Evolutionary conservation across 2,329 filamentous ascomycete genomes (phyloP), one percentile per base, ranked within the genome.

Genomic region (Penicillium sp.): DNA sequence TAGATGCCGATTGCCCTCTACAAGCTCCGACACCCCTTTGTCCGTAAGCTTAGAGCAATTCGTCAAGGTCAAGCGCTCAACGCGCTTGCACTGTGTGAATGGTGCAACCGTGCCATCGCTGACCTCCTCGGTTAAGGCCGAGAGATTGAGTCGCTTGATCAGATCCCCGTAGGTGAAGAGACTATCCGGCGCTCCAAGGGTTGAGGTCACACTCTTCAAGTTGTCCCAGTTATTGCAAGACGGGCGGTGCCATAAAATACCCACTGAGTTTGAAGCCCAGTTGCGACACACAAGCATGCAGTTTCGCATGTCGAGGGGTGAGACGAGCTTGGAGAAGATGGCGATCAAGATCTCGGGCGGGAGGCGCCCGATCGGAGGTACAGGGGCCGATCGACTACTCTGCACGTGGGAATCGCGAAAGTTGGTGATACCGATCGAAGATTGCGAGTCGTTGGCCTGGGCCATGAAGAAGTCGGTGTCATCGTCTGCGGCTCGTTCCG

Each of bases 271-370:
- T 58, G 88, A 81, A 26, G 94, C 89, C 94, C 94, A 99, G 57
- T 87, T 85, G 73, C 91, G 92, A 67, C 87, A 96, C n/a, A 96
- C 92, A 59, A 94, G 79, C 89, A 97, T 92, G 74, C 89, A 95
- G 73, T 86, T 87, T 61, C 90, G 82, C 62, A 96, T 81, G 67
- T 99, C 93, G 42, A 79, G 76, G 2, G 91, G 82, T 12, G 82
- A 84, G 65, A 80, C 86, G 52, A 99, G 83, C 72, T 91, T 94
- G 33, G 89, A 81, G 74, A 99, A 96, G 66, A 97, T 87, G 73
- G 86, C 84, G 66, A 99, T 96, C 69, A 97, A 85, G 56, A 99
- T 88, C 78, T 99, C 94, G 71, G 92, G 93, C 36, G 94, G 94
- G 33, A 99, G 81, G 52, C 88, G 85, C 62, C 88, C 87, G 54